phyloP scores from a whole-genome alignment of 106 monocot genomes.

The Dioscorea alata region DNA sequence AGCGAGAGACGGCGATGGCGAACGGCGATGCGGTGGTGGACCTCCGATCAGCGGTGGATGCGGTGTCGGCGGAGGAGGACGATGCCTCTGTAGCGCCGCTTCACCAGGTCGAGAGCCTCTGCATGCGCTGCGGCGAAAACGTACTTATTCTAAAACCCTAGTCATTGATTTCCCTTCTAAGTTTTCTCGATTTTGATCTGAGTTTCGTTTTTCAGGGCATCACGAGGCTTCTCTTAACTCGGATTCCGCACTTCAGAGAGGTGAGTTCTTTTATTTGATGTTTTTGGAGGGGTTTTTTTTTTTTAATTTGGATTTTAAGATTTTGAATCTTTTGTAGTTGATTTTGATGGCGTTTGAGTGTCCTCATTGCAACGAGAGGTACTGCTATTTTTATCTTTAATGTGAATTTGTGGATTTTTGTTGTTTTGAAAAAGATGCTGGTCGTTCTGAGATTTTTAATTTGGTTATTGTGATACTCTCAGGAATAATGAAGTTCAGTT shows the following conservation, averaged over 20 bases:
- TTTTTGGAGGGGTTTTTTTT: too few species aligned
- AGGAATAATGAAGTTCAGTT: conserved; percentile 99
- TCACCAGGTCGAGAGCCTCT: conserved; percentile 86
- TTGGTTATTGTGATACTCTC: not conserved
- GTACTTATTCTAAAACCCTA: conserved; percentile 20
- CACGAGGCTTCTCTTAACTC: conserved; percentile 80
- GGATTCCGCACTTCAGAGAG: conserved; percentile 94
- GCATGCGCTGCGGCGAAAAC: conserved; percentile 97
- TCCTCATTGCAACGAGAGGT: conserved; percentile 90
- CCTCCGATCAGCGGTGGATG: conserved; percentile 44
- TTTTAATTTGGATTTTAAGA: not conserved
- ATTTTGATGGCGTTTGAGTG: conserved; percentile 98
- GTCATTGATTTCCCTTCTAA: not conserved
- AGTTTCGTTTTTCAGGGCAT: conserved; percentile 41
- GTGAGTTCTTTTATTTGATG: conserved; percentile 19
- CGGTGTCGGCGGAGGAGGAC: conserved; percentile 30
- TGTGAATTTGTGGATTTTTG: not conserved
- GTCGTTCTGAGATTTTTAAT: not conserved
- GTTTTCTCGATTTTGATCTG: not conserved
- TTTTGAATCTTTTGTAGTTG: conserved; percentile 33
- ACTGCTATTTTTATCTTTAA: not conserved
- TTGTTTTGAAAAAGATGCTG: not conserved
- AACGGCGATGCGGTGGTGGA: conserved; percentile 27
- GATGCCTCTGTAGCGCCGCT: conserved; percentile 32
- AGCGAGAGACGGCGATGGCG: conserved; percentile 17